Conservation (phyloP, 2,329 filamentous ascomycete species). For the Akanthomyces lecanii region DNA sequence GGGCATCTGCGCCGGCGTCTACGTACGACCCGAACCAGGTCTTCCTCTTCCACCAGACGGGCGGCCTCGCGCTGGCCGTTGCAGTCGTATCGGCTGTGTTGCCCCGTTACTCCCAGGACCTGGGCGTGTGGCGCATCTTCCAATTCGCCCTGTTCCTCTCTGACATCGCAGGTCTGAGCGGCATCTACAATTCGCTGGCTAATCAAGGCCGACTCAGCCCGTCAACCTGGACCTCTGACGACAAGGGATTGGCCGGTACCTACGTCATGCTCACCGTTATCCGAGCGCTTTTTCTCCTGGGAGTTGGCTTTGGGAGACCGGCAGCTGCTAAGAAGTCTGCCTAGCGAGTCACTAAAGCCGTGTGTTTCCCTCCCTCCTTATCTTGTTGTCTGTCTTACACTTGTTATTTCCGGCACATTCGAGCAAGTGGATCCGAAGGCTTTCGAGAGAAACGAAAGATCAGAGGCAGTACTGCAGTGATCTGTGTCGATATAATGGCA, state of each 20-base stretch:
- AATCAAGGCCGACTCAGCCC: conserved; percentile 19
- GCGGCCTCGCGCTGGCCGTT: conserved; percentile 21
- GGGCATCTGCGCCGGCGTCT: conserved; percentile 17
- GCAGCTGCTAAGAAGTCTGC: conserved; percentile 8
- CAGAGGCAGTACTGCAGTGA: too few relatives aligned
- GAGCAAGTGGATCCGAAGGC: too few relatives aligned
- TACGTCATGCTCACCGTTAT: conserved; percentile 19
- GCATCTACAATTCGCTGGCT: conserved; percentile 16
- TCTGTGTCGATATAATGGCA: background rate
- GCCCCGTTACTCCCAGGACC: conserved; percentile 21
- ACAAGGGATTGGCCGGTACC: conserved; percentile 17
- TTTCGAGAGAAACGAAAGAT: too few relatives aligned
- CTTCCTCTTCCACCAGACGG: conserved; percentile 23
- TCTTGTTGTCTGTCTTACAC: background rate
- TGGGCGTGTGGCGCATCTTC: conserved; percentile 21
- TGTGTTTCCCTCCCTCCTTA: background rate
- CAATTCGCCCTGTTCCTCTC: conserved; percentile 22
- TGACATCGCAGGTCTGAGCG: conserved; percentile 22
- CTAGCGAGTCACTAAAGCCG: background rate
- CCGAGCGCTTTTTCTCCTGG: conserved; percentile 20
- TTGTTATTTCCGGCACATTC: background rate
- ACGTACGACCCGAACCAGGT: conserved; percentile 18
- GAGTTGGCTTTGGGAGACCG: conserved; percentile 16
- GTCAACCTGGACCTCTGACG: conserved; percentile 18
- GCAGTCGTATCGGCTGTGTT: conserved; percentile 21